Evolutionary conservation across 495 filamentous ascomycete species (phyloP).

Genomic region (Darksidea phi): DNA sequence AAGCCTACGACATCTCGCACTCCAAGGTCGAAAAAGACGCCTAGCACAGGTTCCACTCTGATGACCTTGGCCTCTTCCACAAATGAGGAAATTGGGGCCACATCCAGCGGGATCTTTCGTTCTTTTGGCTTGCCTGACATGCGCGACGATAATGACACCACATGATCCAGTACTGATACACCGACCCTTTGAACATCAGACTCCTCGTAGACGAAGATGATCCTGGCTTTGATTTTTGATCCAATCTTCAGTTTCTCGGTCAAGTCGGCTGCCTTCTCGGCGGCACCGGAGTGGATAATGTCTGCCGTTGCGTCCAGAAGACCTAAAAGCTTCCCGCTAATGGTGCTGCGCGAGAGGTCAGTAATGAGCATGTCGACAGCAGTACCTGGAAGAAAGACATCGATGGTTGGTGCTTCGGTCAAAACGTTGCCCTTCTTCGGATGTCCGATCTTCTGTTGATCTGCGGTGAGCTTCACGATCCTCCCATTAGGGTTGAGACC

Average conservation of each 20-base stretch:
- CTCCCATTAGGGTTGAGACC: constrained; percentile 74
- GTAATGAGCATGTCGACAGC: constrained; percentile 82
- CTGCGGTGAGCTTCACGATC: constrained; percentile 80
- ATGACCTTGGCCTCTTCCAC: constrained; percentile 73
- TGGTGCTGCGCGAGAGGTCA: constrained; percentile 59
- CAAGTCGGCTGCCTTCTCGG: constrained; percentile 63
- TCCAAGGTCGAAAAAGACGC: constrained; percentile 79
- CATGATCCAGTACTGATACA: constrained; percentile 80
- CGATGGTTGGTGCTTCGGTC: constrained; percentile 75
- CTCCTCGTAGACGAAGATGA: constrained; percentile 79
- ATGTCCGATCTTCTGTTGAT: constrained; percentile 62
- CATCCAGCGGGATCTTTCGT: constrained; percentile 51
- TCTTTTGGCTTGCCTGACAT: constrained; percentile 36
- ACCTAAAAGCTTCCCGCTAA: constrained; percentile 88
- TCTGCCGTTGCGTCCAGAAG: constrained; percentile 86
- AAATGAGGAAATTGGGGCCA: constrained; percentile 70
- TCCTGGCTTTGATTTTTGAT: constrained; percentile 77
- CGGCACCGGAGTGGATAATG: constrained; percentile 76
- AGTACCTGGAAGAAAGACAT: constrained; percentile 85
- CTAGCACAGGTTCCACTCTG: constrained; percentile 71
- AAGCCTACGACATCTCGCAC: constrained; percentile 73
- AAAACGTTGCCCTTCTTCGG: constrained; percentile 70
- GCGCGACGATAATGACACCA: constrained; percentile 62
- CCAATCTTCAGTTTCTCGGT: constrained; percentile 74
- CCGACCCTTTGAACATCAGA: constrained; percentile 78